phyloP scores from a whole-genome alignment of 176 grass and related monocot species.

The Elymus sibiricus region DNA sequence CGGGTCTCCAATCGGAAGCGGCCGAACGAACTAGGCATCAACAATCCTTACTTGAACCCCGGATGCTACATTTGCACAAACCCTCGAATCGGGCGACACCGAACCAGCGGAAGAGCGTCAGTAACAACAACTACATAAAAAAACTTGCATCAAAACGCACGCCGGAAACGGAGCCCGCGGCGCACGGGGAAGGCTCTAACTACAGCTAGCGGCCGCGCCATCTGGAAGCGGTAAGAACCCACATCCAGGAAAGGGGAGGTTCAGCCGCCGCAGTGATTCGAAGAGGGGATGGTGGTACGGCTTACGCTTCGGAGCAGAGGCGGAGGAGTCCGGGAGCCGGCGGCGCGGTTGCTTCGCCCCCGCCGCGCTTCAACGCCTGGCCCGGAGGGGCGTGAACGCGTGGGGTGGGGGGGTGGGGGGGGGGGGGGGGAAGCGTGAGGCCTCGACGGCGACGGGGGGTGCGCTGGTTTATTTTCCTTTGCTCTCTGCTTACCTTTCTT shows the following conservation, averaged over 20 bases:
- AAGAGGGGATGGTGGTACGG: neutral
- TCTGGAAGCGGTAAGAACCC: neutral
- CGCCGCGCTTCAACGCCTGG: neutral
- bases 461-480: neutral
- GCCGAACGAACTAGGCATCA: neutral
- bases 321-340: neutral
- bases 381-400: neutral
- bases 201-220: neutral
- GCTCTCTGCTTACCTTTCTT: conserved; percentile 5
- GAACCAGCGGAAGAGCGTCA: neutral
- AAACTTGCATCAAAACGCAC: neutral
- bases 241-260: neutral
- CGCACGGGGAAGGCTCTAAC: neutral
- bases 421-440: neutral
- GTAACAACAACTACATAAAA: neutral
- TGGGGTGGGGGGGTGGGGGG: neutral
- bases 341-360: neutral
- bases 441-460: neutral
- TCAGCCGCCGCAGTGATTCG: neutral
- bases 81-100: neutral
- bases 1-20: neutral
- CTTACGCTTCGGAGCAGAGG: neutral
- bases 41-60: neutral
- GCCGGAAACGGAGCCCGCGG: neutral
- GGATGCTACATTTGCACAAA: neutral